Percentiles rank a stretch among this genome's conserved stretches.
phyloP scores from a whole-genome alignment of 2,329 filamentous ascomycete genomes.

The Amphichorda felina region DNA sequence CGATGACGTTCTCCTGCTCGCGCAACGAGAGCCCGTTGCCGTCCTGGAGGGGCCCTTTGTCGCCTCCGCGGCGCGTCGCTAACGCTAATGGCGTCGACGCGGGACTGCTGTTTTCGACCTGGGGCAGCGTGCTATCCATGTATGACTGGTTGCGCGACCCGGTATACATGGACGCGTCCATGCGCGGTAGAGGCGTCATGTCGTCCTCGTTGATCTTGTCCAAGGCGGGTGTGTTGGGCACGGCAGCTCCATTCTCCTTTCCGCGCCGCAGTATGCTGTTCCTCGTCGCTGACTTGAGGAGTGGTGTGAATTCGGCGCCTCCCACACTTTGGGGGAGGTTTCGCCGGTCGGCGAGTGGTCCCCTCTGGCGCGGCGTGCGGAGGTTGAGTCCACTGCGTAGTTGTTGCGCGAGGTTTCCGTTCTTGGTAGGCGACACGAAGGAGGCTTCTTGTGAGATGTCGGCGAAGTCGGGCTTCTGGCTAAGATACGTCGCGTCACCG shows the following conservation, averaged over 20 bases:
- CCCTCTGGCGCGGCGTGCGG: constrained; percentile 64
- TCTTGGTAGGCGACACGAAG: constrained; percentile 67
- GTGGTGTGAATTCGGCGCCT: constrained; percentile 80
- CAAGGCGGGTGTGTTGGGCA: constrained; percentile 54
- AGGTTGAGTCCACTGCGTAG: constrained; percentile 58
- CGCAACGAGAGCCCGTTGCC: constrained; percentile 84
- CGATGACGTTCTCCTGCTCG: constrained; percentile 91
- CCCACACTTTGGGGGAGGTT: constrained; percentile 56
- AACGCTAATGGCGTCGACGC: constrained; percentile 73
- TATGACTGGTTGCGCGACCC: constrained; percentile 53
- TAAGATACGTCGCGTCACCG: constrained; percentile 75
- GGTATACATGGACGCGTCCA: constrained; percentile 61
- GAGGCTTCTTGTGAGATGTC: constrained; percentile 82
- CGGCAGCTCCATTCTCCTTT: constrained; percentile 38
- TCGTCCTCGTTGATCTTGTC: constrained; percentile 58
- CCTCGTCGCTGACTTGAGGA: constrained; percentile 70
- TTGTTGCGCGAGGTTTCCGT: constrained; percentile 57
- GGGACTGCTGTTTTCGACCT: constrained; percentile 66
- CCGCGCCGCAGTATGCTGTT: constrained; percentile 57
- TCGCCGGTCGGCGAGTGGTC: constrained; percentile 57
- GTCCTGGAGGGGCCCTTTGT: constrained; percentile 62
- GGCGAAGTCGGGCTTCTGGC: constrained; percentile 52
- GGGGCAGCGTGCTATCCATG: constrained; percentile 60
- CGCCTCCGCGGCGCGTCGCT: constrained; percentile 45
- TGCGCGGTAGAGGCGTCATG: constrained; percentile 61